Percentiles rank a stretch among this genome's conserved stretches.
Conservation (phyloP, 2,329 filamentous ascomycete genomes). For the Alternaria sp. region DNA sequence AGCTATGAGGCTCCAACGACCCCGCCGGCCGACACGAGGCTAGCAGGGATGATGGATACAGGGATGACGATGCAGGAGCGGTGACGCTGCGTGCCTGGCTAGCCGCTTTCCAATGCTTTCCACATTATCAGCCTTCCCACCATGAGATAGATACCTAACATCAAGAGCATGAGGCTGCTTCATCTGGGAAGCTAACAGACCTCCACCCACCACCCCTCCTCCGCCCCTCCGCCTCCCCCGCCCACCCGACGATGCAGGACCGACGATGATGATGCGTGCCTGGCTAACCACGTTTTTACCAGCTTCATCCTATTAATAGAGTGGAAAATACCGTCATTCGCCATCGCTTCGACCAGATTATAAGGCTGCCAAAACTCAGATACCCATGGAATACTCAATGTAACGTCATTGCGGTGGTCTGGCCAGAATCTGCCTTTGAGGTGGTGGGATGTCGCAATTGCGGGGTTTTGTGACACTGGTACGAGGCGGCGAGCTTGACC, state of each 20-base stretch:
- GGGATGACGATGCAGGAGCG: constrained; percentile 7
- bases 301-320: constrained; percentile 5
- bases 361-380: too few species aligned
- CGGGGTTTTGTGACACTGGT: constrained; percentile 10
- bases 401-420: background rate
- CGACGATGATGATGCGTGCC: constrained; percentile 21
- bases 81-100: constrained; percentile 29
- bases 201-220: too few species aligned
- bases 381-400: too few species aligned
- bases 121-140: background rate
- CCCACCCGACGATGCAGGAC: too few species aligned
- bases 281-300: constrained; percentile 12
- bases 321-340: too few species aligned
- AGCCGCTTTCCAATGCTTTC: background rate
- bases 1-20: constrained; percentile 9
- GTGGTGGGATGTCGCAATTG: constrained; percentile 2
- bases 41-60: constrained; percentile 29
- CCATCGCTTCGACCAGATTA: background rate
- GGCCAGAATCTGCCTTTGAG: background rate
- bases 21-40: constrained; percentile 10
- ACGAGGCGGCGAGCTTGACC: constrained; percentile 11
- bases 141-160: too few species aligned
- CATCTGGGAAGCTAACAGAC: too few species aligned
- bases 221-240: too few species aligned
- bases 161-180: too few species aligned